Conservation (phyloP, 306 rosid species). For the Prunus kanzakura region DNA sequence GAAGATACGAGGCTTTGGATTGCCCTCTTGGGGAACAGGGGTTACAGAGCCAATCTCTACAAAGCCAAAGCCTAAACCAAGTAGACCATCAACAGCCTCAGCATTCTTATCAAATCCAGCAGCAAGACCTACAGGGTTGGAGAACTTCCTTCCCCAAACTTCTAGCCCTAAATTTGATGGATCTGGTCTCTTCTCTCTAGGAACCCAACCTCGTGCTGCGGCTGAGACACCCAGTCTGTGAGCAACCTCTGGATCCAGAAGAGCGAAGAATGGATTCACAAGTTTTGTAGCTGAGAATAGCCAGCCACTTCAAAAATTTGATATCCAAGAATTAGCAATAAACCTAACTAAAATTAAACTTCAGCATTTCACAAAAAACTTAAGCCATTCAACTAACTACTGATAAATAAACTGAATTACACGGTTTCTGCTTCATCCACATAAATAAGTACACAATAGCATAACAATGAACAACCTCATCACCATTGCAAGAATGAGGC, state of each 20-base stretch:
- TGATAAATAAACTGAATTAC: not conserved
- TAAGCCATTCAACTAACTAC: not conserved
- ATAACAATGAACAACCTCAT: not conserved
- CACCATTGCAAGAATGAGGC: not conserved
- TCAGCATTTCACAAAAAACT: conserved; percentile 10
- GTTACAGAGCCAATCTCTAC: conserved; percentile 98
- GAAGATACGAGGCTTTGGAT: conserved; percentile 92
- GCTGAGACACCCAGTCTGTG: conserved; percentile 82
- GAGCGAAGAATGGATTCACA: conserved; percentile 87
- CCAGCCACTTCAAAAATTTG: conserved; percentile 76
- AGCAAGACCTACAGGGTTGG: conserved; percentile 94
- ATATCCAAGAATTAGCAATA: conserved; percentile 31
- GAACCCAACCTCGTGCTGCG: conserved; percentile 97
- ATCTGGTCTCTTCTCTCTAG: conserved; percentile 89
- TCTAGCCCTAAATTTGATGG: conserved; percentile 64
- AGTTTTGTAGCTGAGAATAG: conserved; percentile 90
- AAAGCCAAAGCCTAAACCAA: conserved; percentile 90
- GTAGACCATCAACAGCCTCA: conserved; percentile 88
- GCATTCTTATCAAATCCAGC: conserved; percentile 99
- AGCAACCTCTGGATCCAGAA: conserved; percentile 88
- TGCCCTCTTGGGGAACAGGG: conserved; percentile 92
- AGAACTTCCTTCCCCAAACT: conserved; percentile 98
- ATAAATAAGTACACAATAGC: not conserved
- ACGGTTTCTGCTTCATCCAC: not conserved
- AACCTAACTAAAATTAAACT: conserved; percentile 12